Percentiles rank a stretch among this genome's conserved stretches.
Conservation (phyloP, 140 eudicot species). For the Senecio squalidus region DNA sequence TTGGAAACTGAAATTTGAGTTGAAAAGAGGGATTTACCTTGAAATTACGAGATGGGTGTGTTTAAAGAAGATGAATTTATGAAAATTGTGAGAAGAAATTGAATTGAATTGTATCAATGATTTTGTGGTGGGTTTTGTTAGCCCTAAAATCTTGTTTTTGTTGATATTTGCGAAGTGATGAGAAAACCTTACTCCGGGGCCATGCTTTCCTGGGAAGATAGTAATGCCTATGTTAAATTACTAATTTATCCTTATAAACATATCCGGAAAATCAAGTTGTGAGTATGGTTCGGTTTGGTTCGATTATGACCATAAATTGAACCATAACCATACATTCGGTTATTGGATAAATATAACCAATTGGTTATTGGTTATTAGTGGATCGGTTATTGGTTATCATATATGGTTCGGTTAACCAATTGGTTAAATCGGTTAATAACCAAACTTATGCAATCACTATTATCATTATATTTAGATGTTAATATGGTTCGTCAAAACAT, state of each 20-base stretch:
- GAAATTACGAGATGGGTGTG: neutral
- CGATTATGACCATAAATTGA: too few species aligned
- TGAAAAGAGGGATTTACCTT: constrained; percentile 25
- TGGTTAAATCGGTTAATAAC: too few species aligned
- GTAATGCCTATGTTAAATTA: constrained; percentile 2
- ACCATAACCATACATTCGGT: too few species aligned
- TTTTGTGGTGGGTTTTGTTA: constrained; percentile 24
- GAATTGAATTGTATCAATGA: constrained; percentile 1
- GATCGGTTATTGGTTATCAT: too few species aligned
- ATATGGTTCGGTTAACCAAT: too few species aligned
- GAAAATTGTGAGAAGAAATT: constrained; percentile 1
- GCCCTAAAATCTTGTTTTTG: constrained; percentile 29
- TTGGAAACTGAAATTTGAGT: too few species aligned
- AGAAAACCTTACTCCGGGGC: constrained; percentile 26
- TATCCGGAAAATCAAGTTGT: neutral
- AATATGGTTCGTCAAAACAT: too few species aligned
- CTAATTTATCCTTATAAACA: neutral
- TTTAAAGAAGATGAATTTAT: neutral
- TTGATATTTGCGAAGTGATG: constrained; percentile 25
- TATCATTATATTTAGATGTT: too few species aligned
- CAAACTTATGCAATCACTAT: too few species aligned
- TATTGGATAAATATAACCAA: too few species aligned
- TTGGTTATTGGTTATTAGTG: too few species aligned
- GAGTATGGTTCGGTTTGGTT: too few species aligned
- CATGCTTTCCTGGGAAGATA: constrained; percentile 14